phyloP scores from a whole-genome alignment of 2,329 filamentous ascomycete species.

The Myriosclerotinia scirpicola region DNA sequence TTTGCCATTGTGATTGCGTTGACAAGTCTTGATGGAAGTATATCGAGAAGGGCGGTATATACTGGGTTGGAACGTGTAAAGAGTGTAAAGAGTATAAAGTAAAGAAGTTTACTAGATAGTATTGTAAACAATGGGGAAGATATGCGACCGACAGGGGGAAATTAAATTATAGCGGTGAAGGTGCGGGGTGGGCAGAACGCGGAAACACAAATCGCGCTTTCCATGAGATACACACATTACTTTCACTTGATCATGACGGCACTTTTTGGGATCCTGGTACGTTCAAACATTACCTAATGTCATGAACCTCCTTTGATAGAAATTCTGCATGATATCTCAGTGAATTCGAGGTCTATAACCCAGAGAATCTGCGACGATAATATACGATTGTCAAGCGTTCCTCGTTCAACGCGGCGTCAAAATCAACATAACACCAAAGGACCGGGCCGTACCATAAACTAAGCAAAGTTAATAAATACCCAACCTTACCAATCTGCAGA shows the following conservation, averaged over 20 bases:
- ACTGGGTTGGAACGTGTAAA: constrained; percentile 2
- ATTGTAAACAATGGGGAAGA: too few relatives aligned
- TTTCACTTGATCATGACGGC: neutral
- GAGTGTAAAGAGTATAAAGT: neutral
- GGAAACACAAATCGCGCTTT: constrained; percentile 20
- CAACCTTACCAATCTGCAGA: constrained; percentile 2
- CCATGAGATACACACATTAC: neutral
- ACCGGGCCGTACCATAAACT: constrained; percentile 4
- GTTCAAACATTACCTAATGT: neutral
- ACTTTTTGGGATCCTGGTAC: neutral
- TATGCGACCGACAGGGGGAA: neutral
- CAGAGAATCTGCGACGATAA: neutral
- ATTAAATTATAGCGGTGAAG: constrained; percentile 24
- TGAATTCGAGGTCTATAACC: neutral
- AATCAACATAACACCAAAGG: neutral
- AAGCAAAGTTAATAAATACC: constrained; percentile 10
- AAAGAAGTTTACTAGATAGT: too few relatives aligned
- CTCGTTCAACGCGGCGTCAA: constrained; percentile 6
- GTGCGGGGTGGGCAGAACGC: constrained; percentile 24
- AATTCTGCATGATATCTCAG: neutral
- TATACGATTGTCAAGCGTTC: constrained; percentile 1
- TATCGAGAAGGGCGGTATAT: constrained; percentile 15
- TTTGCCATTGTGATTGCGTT: constrained; percentile 54
- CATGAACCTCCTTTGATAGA: neutral
- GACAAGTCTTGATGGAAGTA: neutral